A percentile compares a stretch with the other conserved stretches of the same genome.
These are phyloP conservation scores for Tylopilus sp. DNA, from an alignment of 768 basidiomycete species.

Conservation along the genomic window DNA sequence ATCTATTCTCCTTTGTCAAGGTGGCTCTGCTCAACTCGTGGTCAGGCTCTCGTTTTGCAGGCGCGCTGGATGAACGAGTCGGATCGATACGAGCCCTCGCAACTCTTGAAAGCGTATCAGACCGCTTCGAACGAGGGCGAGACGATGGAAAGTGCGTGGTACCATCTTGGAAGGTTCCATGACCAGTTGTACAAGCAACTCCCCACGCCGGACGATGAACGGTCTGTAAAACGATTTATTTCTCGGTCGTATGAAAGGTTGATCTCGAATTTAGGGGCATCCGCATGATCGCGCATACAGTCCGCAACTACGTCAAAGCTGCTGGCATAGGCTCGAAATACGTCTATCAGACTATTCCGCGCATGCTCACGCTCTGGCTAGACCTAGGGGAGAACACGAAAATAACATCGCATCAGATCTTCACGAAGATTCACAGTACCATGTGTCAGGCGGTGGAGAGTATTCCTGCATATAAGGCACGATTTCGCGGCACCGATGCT, in stretches of 20 bases:
- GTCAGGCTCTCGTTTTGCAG: constrained; percentile 71
- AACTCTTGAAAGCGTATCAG: constrained; percentile 58
- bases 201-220: constrained; percentile 47
- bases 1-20: background rate
- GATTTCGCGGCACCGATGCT: constrained; percentile 5
- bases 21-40: background rate
- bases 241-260: background rate
- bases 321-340: constrained; percentile 87
- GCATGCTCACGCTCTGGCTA: constrained; percentile 92
- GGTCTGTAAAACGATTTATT: constrained; percentile 34
- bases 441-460: constrained; percentile 54
- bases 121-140: constrained; percentile 47
- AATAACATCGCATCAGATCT: constrained; percentile 35
- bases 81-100: constrained; percentile 67
- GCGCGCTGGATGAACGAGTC: constrained; percentile 94
- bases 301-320: constrained; percentile 66
- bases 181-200: constrained; percentile 70
- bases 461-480: constrained; percentile 78
- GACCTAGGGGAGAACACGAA: constrained; percentile 68
- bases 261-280: constrained; percentile 42
- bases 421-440: constrained; percentile 52
- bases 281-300: constrained; percentile 62
- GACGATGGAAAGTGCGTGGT: constrained; percentile 80
- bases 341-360: constrained; percentile 92
- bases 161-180: constrained; percentile 84